Conservation (phyloP, 192 early-diverging fungal species). For the Chytriomyces sp. region DNA sequence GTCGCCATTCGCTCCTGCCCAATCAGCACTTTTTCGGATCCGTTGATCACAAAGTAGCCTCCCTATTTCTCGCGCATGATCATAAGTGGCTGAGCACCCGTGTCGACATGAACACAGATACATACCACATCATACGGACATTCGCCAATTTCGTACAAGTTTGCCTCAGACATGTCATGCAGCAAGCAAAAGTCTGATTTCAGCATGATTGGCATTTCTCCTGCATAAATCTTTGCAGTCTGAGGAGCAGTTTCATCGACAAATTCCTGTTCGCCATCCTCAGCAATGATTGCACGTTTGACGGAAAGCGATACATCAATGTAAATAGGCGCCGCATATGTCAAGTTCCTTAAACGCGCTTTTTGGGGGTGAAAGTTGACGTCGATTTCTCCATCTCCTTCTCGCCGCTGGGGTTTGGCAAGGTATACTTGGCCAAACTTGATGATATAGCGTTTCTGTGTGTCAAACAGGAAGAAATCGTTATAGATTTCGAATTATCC, state of each 20-base stretch:
- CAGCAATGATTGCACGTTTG: conserved; percentile 42
- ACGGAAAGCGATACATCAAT: conserved; percentile 65
- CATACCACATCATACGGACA: conserved; percentile 73
- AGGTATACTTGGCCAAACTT: conserved; percentile 95
- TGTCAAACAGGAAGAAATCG: conserved; percentile 17
- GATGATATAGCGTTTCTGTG: conserved; percentile 87
- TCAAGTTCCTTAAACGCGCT: conserved; percentile 92
- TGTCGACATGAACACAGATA: not conserved
- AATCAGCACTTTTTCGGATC: conserved; percentile 98
- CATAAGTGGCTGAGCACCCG: not conserved
- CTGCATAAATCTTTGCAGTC: conserved; percentile 73
- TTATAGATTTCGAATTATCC: not conserved
- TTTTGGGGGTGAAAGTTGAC: conserved; percentile 85
- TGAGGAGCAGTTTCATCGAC: conserved; percentile 34
- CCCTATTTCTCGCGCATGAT: conserved; percentile 69
- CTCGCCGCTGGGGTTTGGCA: conserved; percentile 78
- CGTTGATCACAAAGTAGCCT: conserved; percentile 99
- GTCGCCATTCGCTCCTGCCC: conserved; percentile 99
- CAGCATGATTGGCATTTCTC: conserved; percentile 96
- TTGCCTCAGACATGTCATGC: conserved; percentile 69
- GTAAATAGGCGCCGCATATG: conserved; percentile 82
- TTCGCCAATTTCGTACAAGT: conserved; percentile 84
- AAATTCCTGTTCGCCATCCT: conserved; percentile 43
- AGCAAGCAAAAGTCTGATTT: conserved; percentile 90
- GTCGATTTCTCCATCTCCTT: conserved; percentile 78